A percentile compares a stretch with the other conserved stretches of the same genome.
Evolutionary conservation across 2,329 filamentous ascomycete genomes (phyloP).

Genomic region (Aspergillus sp.): DNA sequence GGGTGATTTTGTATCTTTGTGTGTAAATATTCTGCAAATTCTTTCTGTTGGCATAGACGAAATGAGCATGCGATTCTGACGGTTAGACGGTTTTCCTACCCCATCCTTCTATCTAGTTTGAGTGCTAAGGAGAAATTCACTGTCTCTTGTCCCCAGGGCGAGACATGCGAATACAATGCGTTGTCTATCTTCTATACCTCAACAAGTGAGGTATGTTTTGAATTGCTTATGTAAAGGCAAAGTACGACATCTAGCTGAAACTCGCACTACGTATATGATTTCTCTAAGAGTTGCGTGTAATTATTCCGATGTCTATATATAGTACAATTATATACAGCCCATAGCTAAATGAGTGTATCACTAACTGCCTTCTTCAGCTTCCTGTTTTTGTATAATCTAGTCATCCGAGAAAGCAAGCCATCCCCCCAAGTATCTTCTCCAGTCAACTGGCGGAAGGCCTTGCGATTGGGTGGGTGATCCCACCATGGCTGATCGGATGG

Average conservation of each 20-base stretch:
- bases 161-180: too few relatives aligned
- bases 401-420: slow-evolving; percentile 28
- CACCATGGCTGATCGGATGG: slow-evolving; percentile 27
- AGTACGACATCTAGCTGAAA: not conserved
- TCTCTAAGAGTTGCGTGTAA: not conserved
- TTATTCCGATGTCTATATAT: not conserved
- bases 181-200: too few relatives aligned
- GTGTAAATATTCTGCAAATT: slow-evolving; percentile 21
- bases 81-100: slow-evolving; percentile 3
- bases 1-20: slow-evolving; percentile 12
- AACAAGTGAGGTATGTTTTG: not conserved
- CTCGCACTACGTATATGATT: not conserved
- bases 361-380: slow-evolving; percentile 5
- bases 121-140: too few relatives aligned
- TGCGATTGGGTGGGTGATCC: slow-evolving; percentile 32
- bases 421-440: slow-evolving; percentile 14
- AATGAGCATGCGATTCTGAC: slow-evolving; percentile 21
- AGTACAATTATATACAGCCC: not conserved
- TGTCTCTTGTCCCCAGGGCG: too few relatives aligned
- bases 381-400: slow-evolving; percentile 14
- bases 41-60: slow-evolving; percentile 31
- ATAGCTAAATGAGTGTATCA: not conserved
- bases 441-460: slow-evolving; percentile 26
- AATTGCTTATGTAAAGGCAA: not conserved
- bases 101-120: not conserved